These are phyloP conservation scores for Geum urbanum DNA, from an alignment of 306 rosid genomes.

Conservation along the genomic window DNA sequence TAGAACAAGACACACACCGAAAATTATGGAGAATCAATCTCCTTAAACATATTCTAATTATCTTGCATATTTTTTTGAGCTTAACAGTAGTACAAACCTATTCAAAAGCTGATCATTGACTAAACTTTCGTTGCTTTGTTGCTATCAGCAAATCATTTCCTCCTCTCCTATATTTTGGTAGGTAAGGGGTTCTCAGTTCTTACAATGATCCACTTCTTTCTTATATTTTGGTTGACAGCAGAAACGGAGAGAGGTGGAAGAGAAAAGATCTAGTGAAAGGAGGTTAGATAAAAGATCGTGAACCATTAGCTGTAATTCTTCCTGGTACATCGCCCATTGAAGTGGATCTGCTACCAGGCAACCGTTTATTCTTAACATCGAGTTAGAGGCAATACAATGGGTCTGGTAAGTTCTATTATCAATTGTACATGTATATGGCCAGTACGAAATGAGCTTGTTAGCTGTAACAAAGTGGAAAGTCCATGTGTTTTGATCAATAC, in stretches of 20 bases:
- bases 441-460: too few species aligned
- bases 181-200: neutral
- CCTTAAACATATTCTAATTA: too few species aligned
- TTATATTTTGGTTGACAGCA: constrained; percentile 6
- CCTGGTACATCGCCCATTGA: constrained; percentile 3
- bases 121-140: neutral
- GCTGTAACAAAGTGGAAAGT: too few species aligned
- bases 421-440: too few species aligned
- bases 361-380: neutral
- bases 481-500: too few species aligned
- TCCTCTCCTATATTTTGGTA: neutral
- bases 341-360: neutral
- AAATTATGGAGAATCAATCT: too few species aligned
- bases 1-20: too few species aligned
- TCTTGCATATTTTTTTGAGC: neutral
- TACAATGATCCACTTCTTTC: neutral
- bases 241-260: constrained; percentile 83
- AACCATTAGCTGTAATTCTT: constrained; percentile 21
- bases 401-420: too few species aligned
- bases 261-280: constrained; percentile 68
- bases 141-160: neutral
- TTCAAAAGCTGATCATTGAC: neutral
- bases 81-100: neutral
- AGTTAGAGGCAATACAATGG: neutral
- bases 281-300: constrained; percentile 75